Conservation (phyloP, 805 yeast genomes). For the Pichia paraexigua region DNA sequence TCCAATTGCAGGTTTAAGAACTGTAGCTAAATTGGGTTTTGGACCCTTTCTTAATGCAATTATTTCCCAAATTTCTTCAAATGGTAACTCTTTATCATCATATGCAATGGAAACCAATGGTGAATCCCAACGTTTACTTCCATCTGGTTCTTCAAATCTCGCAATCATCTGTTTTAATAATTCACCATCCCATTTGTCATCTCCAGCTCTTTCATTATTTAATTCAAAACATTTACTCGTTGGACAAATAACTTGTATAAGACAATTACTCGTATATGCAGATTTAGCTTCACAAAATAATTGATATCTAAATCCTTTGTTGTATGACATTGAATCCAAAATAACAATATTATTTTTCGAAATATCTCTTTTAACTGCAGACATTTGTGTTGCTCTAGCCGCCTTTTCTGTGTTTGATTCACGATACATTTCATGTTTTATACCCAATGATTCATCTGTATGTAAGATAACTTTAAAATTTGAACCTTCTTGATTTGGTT, state of each 20-base stretch:
- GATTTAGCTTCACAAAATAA: conserved; percentile 90
- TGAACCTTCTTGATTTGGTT: conserved; percentile 40
- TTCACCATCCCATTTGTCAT: conserved; percentile 52
- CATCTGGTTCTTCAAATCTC: conserved; percentile 91
- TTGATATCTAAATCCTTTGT: conserved; percentile 93
- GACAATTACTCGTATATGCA: conserved; percentile 70
- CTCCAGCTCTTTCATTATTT: conserved; percentile 36
- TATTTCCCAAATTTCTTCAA: conserved; percentile 61
- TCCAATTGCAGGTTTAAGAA: conserved; percentile 71
- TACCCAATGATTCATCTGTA: conserved; percentile 71
- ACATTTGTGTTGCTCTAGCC: conserved; percentile 75
- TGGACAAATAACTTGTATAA: conserved; percentile 71
- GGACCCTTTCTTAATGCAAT: conserved; percentile 53
- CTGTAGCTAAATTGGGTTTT: conserved; percentile 79
- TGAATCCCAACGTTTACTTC: conserved; percentile 84
- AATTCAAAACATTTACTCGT: conserved; percentile 44
- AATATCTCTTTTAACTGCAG: conserved; percentile 81
- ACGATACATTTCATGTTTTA: conserved; percentile 55
- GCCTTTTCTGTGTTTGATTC: conserved; percentile 74
- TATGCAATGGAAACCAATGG: conserved; percentile 70
- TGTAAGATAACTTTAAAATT: conserved; percentile 59
- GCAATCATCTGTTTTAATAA: conserved; percentile 62
- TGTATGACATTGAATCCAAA: conserved; percentile 79
- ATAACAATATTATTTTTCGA: conserved; percentile 66
- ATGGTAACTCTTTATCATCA: conserved; percentile 47